Evolutionary conservation across 257 asterid species (phyloP), one percentile per base, ranked within the genome.

Genomic region (Rubia yunnanensis): DNA sequence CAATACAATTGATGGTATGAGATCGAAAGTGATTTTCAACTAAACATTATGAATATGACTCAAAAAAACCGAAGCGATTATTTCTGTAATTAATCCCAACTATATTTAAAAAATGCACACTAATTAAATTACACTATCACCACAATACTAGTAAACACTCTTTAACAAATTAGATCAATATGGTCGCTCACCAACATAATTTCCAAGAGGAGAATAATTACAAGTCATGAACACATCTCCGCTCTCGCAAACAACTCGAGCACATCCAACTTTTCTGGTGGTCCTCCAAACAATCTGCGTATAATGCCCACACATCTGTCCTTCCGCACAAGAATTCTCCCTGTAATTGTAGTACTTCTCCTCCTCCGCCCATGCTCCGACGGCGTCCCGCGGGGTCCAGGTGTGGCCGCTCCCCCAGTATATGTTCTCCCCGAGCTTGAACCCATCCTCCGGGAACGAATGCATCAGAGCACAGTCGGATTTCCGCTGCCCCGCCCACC

Each of bases 211-310:
- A 59, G 61, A 75, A 46, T 90, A 90, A 56, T 90, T 90, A 79
- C 97, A 90, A 30, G 90, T 87, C 75, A 90, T 84, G 73, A 87
- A 90, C 34, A 81, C 82, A 77, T 85, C 95, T 2, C 95, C 95
- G 63, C 55, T 66, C 13, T 84, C 82, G 66, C 97, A 90, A 18
- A 85, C 68, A 63, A 80, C 88, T 7, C 88, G 49, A 7, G 92
- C 92, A 70, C 95, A 90, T 60, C 95, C 95, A 15, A 87, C 46
- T 56, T 64, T 74, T 58, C 48, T 57, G 2, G 92, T 85, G 10
- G 10, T 73, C 35, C 23, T 80, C 97, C 97, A 87, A 76, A 90
- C 95, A 54, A 90, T 74, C 86, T 90, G 96, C 31, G 90, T 84
- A 68, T 90, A 90, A 58, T 87, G 97, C 2, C 97, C 96, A 60